phyloP scores from a whole-genome alignment of 2,329 filamentous ascomycete species.

The Colletotrichum somersetense region DNA sequence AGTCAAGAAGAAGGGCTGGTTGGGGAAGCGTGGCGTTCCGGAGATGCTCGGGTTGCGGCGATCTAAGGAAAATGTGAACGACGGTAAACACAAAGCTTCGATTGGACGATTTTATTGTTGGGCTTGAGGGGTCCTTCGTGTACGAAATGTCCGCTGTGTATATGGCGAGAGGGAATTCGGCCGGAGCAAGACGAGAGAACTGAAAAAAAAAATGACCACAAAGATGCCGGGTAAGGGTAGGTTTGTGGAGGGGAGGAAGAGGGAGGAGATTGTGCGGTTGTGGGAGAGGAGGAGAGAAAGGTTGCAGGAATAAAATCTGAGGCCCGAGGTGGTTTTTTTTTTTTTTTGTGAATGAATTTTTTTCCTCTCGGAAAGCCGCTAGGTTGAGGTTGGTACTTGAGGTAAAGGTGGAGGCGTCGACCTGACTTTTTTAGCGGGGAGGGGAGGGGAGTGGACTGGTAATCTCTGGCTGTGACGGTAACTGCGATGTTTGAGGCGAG shows the following conservation, averaged over 20 bases:
- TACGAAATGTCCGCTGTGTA: slow-evolving; percentile 18
- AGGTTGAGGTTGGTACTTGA: slow-evolving; percentile 38
- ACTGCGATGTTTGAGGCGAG: slow-evolving; percentile 15
- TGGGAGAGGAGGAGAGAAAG: slow-evolving; percentile 31
- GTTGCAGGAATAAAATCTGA: slow-evolving; percentile 42
- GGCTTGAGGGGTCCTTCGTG: slow-evolving; percentile 34
- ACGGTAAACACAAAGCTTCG: slow-evolving; percentile 41
- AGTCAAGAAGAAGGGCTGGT: slow-evolving; percentile 24
- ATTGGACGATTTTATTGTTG: slow-evolving; percentile 34
- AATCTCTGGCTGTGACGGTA: slow-evolving; percentile 5
- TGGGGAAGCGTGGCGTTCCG: slow-evolving; percentile 29
- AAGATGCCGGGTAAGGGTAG: slow-evolving; percentile 24
- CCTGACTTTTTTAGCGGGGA: slow-evolving; percentile 39
- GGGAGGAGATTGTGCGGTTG: slow-evolving; percentile 29
- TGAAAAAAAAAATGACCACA: slow-evolving; percentile 29
- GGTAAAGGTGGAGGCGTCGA: slow-evolving; percentile 36
- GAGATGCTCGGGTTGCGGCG: slow-evolving; percentile 35
- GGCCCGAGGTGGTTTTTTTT: slow-evolving; percentile 42
- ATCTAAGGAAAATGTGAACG: slow-evolving; percentile 40
- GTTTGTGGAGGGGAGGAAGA: slow-evolving; percentile 33
- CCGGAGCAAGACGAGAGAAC: slow-evolving; percentile 23
- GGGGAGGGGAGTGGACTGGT: slow-evolving; percentile 17
- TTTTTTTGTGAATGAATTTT: slow-evolving; percentile 44
- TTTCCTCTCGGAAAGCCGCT: slow-evolving; percentile 40
- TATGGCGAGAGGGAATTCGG: slow-evolving; percentile 15